Evolutionary conservation across 768 basidiomycete species (phyloP), one percentile per base, ranked within the genome.

Genomic region (Tulasnella sp.): DNA sequence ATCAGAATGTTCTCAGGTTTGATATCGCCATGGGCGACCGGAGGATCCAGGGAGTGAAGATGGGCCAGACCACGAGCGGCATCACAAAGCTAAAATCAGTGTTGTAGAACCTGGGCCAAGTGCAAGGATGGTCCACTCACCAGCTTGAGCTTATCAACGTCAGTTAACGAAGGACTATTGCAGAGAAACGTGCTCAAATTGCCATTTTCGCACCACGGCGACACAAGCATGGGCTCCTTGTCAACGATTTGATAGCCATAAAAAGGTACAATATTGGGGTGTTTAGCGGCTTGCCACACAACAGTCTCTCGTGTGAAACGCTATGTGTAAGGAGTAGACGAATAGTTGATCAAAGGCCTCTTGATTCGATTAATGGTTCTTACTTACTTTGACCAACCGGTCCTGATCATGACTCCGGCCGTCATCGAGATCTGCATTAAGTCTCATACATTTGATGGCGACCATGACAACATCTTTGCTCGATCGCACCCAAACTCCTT

Each of bases 401-500:
- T 70, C 70, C 26, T 70, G 32, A 23, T 23, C 67, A 29, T 37
- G 13, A 20, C 40, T 26, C 6, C 18, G 32, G 6, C 29, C 40
- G n/a, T 42, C 40, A 35, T n/a, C 40, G 20, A 70, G 32, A 32
- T n/a, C 44, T 44, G 11, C 26, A 7, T 18, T 20, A 13, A 26
- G 71, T 15, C 71, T 9, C 20, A 72, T 40, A 20, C n/a, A 40
- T 72, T 72, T 72, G 26, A 72, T 18, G 15, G 71, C 44, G 44
- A 44, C 44, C 44, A 44, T 44, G 44, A 44, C 71, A 20, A 72
- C 71, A 23, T 29, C 16, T 72, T 26, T 40, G n/a, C 6, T 18
- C 26, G 23, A 46, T 72, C 71, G 18, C 5, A 42, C 44, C 71
- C 71, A 72, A n/a, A 40, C 44, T 26, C 71, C 71, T 72, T 72